These are phyloP conservation scores for Abrus precatorius DNA, from an alignment of 306 rosid species.

Conservation along the genomic window DNA sequence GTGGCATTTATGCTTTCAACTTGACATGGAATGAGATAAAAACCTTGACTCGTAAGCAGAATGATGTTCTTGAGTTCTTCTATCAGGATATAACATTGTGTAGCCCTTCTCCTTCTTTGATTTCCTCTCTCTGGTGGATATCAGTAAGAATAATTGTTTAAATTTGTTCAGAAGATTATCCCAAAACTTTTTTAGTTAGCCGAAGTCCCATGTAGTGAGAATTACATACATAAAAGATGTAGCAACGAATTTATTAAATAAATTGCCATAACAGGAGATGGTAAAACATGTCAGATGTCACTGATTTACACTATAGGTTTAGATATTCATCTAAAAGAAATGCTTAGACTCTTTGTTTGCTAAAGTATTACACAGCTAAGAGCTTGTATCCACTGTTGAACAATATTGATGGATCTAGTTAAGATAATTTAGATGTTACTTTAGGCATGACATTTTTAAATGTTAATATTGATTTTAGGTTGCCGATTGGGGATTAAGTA, in stretches of 20 bases:
- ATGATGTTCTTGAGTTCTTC: slow-evolving; percentile 38
- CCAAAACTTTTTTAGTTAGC: background rate
- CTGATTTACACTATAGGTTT: background rate
- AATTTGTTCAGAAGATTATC: background rate
- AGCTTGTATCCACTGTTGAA: background rate
- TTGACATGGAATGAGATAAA: slow-evolving; percentile 78
- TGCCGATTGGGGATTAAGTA: background rate
- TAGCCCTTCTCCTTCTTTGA: background rate
- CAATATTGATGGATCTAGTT: background rate
- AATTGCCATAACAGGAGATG: background rate
- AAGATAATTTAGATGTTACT: background rate
- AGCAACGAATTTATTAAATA: background rate
- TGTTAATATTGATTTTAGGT: background rate
- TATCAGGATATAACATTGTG: background rate
- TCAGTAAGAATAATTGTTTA: slow-evolving; percentile 3
- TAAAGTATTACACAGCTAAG: background rate
- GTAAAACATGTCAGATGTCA: background rate
- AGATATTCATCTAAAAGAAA: background rate
- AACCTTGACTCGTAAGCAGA: slow-evolving; percentile 71
- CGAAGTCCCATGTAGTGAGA: background rate
- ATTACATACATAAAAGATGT: background rate
- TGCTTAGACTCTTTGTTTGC: background rate
- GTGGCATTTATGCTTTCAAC: slow-evolving; percentile 81
- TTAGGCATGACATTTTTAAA: background rate
- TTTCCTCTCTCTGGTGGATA: background rate